A percentile compares a stretch with the other conserved stretches of the same genome.
Evolutionary conservation across 305 asterid species (phyloP).

Genomic region (Caryopteris hybrid): DNA sequence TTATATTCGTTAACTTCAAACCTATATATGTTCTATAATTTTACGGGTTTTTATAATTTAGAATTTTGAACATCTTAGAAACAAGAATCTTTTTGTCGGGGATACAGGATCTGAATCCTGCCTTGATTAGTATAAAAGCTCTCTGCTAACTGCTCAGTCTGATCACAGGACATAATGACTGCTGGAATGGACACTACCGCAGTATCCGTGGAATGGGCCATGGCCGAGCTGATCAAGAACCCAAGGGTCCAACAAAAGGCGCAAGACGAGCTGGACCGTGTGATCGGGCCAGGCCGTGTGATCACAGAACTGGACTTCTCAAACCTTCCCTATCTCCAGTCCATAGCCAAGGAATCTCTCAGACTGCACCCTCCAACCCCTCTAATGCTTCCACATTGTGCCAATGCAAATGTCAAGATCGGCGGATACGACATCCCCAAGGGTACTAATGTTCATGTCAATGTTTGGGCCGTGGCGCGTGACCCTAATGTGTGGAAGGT

Average conservation of each 20-base stretch:
- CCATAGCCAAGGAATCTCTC: constrained; percentile 16
- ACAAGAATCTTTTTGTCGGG: no score
- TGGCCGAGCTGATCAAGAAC: constrained; percentile 20
- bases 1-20: no score
- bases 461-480: constrained; percentile 21
- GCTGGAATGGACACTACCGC: constrained; percentile 24
- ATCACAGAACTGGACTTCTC: constrained; percentile 18
- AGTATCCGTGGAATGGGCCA: constrained; percentile 13
- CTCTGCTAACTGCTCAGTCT: no score
- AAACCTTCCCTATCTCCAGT: constrained; percentile 15
- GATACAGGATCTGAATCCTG: no score
- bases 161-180: constrained; percentile 18
- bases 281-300: not conserved
- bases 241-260: constrained; percentile 15
- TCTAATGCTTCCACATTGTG: constrained; percentile 21
- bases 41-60: no score
- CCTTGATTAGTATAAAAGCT: no score
- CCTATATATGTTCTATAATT: no score
- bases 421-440: constrained; percentile 24
- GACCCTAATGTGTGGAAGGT: constrained; percentile 20
- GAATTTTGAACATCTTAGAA: no score
- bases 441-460: constrained; percentile 19
- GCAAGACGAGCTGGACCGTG: constrained; percentile 20
- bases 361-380: constrained; percentile 21
- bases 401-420: constrained; percentile 7